Base-by-base conservation (phyloP, 495 filamentous ascomycete genomes). In the Aspergillus kassunensis region DNA sequence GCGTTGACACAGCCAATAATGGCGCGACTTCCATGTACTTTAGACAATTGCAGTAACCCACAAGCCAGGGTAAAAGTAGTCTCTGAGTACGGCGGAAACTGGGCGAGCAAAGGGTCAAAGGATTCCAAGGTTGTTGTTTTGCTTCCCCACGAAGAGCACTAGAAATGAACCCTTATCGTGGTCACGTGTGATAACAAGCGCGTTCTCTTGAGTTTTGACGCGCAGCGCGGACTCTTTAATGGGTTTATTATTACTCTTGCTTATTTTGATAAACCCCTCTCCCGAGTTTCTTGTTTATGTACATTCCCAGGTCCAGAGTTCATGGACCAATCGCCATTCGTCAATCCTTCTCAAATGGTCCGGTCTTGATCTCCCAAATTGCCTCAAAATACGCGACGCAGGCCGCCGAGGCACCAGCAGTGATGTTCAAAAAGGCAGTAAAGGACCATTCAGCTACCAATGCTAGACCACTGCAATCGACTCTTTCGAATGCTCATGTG, bases 401-500 rank as follows among this genome's bases (percentile, higher is more conserved):
- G 20, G 53, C 50, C 27, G 34, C 48, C 30, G 58, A 59, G 34
- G 55, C 59, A 49, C 33, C 21, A 13, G 44, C 19, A 37, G 48
- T 50, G 5, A 76, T 76, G 73, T 76, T 76, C 37, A 71, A 70
- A 30, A 73, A 73, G 50, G 73, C 73, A 6, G 64, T 74, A 2
- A 64, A 72, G 40, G 66, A 72, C 25, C 69, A 73, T 57, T 59
- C 71, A 5, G 70, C 56, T 37, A 55, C 58, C 24, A 55, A 61
- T 4, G 39, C 62, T 12, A 72, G 67, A 33, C 62, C 73, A 4
- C 64, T 76, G 12, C 67, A 76, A 49, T 63, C 73, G 2, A 72
- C 57, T 34, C 46, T 70, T 1, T 42, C 61, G 1, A 64, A 54
- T 25, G 49, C 50, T 37, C 68, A 70, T 54, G 46, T 59, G 12